Evolutionary conservation across 805 yeast genomes (phyloP).

Genomic region (Metschnikowia koreensis): DNA sequence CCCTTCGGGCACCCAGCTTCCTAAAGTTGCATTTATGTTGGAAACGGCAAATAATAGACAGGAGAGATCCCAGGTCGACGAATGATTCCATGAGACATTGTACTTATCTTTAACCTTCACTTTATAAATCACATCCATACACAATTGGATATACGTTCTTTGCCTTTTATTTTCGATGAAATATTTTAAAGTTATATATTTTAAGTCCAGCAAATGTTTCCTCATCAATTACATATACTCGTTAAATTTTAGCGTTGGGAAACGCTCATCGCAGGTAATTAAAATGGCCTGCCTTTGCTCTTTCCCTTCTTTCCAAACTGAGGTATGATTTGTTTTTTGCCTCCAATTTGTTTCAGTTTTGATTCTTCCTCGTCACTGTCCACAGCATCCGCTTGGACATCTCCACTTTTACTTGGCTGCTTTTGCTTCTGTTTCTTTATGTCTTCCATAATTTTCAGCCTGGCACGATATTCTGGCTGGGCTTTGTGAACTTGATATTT

Average conservation of each 20-base stretch:
- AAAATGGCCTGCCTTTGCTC: slow-evolving; percentile 18
- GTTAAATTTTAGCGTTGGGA: not conserved
- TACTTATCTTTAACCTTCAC: not conserved
- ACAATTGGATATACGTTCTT: not conserved
- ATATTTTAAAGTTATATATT: no score
- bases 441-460: slow-evolving; percentile 11
- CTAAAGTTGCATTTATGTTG: slow-evolving; percentile 2
- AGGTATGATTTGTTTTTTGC: slow-evolving; percentile 10
- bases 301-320: slow-evolving; percentile 15
- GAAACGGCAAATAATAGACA: not conserved
- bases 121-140: not conserved
- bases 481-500: slow-evolving; percentile 3
- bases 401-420: not conserved
- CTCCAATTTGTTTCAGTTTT: slow-evolving; percentile 14
- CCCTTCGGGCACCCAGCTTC: slow-evolving; percentile 1
- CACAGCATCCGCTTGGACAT: not conserved
- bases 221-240: not conserved
- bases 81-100: not conserved
- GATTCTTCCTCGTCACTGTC: slow-evolving; percentile 20
- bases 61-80: not conserved
- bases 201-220: not conserved
- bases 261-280: not conserved
- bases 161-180: not conserved
- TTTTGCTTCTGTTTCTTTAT: slow-evolving; percentile 5
- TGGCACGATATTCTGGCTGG: not conserved